These are phyloP conservation scores for Coniella vitis DNA, from an alignment of 2,329 filamentous ascomycete species.

Conservation along the genomic window DNA sequence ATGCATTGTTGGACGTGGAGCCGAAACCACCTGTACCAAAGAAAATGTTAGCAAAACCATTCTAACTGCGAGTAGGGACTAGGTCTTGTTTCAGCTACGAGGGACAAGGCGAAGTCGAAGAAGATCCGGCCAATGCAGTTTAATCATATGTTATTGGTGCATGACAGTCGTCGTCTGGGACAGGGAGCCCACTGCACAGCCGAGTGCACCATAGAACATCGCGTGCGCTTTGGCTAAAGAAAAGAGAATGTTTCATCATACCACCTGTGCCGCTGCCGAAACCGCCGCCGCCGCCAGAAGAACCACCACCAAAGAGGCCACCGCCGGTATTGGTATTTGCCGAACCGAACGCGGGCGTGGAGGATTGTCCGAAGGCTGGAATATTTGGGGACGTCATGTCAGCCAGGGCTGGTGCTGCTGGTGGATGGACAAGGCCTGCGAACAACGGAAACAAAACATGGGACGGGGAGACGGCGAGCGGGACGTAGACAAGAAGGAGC, in stretches of 20 bases:
- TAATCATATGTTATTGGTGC: conserved; percentile 3
- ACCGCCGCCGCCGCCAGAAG: conserved; percentile 28
- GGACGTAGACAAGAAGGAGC: neutral
- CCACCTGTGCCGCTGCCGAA: conserved; percentile 27
- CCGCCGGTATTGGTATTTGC: conserved; percentile 25
- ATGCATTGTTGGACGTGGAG: conserved; percentile 26
- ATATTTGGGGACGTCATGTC: conserved; percentile 16
- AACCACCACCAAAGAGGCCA: conserved; percentile 37
- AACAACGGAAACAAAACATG: conserved; percentile 5
- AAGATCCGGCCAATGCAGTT: neutral
- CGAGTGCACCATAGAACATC: conserved; percentile 6
- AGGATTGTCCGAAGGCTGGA: conserved; percentile 33
- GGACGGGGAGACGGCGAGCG: conserved; percentile 17
- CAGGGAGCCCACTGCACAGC: neutral
- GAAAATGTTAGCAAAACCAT: conserved; percentile 7
- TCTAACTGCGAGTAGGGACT: neutral
- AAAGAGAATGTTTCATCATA: conserved; percentile 13
- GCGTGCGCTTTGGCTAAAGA: conserved; percentile 15
- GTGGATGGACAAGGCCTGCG: conserved; percentile 20
- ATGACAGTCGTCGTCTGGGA: conserved; percentile 4
- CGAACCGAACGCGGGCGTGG: conserved; percentile 26
- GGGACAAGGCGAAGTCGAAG: neutral
- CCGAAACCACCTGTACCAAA: conserved; percentile 28
- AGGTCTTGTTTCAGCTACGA: neutral
- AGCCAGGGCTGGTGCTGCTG: conserved; percentile 13